These are phyloP conservation scores for Cryptomeria japonica DNA, from an alignment of 75 land plant genomes.

Conservation along the genomic window DNA sequence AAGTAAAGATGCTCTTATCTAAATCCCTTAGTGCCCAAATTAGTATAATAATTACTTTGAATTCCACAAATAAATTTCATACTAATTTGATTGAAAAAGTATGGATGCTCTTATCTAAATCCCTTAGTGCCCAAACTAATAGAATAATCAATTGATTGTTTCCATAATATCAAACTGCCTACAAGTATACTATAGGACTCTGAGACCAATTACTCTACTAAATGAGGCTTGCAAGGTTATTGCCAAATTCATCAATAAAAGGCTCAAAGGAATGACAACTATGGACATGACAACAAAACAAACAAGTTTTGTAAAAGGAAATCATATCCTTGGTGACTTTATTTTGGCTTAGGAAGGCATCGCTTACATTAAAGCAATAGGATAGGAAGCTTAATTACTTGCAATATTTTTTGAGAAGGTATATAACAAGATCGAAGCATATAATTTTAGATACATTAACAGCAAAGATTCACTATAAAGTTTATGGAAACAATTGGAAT, in stretches of 20 bases:
- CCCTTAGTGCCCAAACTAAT: not conserved
- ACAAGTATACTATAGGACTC: not conserved
- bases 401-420: not conserved
- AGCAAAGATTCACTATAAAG: not conserved
- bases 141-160: not conserved
- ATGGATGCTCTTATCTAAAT: not conserved
- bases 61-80: not conserved
- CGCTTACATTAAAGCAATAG: not conserved
- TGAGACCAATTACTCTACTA: not conserved
- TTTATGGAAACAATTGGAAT: not conserved
- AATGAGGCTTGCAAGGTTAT: not conserved
- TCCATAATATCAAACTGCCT: too few species aligned
- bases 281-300: not conserved
- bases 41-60: not conserved
- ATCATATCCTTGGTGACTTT: not conserved
- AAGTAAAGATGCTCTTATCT: too few species aligned
- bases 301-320: not conserved
- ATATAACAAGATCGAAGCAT: not conserved
- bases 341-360: not conserved
- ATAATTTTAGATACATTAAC: not conserved
- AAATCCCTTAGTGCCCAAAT: too few species aligned
- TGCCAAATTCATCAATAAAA: not conserved
- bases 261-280: not conserved
- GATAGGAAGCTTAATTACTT: not conserved
- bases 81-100: not conserved